phyloP scores from a whole-genome alignment of 1,284 basidiomycete genomes.

The Malassezia furfur region DNA sequence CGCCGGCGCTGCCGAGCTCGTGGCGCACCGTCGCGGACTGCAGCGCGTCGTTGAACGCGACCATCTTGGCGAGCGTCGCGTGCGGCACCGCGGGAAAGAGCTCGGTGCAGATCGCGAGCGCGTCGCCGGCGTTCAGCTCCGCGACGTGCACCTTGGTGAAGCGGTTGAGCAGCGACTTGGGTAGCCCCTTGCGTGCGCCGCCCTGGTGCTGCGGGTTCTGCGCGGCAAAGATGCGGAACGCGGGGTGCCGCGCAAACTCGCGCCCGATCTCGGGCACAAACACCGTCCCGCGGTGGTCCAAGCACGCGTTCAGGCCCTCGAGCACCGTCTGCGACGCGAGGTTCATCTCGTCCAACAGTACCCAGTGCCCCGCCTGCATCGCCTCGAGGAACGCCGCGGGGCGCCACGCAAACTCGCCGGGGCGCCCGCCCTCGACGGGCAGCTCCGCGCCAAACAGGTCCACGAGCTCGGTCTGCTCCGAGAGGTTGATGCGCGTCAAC shows the following conservation, averaged over 20 bases:
- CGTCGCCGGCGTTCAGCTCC: conserved; percentile 70
- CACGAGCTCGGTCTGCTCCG: conserved; percentile 93
- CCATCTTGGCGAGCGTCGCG: conserved; percentile 63
- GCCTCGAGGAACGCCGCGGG: conserved; percentile 92
- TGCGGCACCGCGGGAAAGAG: conserved; percentile 60
- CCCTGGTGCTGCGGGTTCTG: conserved; percentile 96
- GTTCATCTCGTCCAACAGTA: conserved; percentile 97
- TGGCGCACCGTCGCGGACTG: conserved; percentile 63
- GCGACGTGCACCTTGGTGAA: conserved; percentile 95
- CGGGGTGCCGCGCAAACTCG: conserved; percentile 75
- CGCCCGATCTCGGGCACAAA: conserved; percentile 91
- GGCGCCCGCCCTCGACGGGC: conserved; percentile 78
- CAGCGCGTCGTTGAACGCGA: conserved; percentile 65
- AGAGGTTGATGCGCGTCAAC: conserved; percentile 92
- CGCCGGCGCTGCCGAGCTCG: conserved; percentile 69
- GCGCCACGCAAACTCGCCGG: conserved; percentile 93
- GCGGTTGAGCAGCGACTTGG: conserved; percentile 92
- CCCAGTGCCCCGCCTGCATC: conserved; percentile 68
- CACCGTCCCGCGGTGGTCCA: conserved; percentile 91
- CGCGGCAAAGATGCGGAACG: conserved; percentile 92
- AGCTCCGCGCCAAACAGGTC: conserved; percentile 96
- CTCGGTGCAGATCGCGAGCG: conserved; percentile 67
- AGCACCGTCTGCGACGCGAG: conserved; percentile 81
- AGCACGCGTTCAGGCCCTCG: conserved; percentile 89
- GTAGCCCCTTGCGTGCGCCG: conserved; percentile 91